Evolutionary conservation across 163 green algal genomes (phyloP), one percentile per base, ranked within the genome.

Genomic region (Chlorella variabilis): DNA sequence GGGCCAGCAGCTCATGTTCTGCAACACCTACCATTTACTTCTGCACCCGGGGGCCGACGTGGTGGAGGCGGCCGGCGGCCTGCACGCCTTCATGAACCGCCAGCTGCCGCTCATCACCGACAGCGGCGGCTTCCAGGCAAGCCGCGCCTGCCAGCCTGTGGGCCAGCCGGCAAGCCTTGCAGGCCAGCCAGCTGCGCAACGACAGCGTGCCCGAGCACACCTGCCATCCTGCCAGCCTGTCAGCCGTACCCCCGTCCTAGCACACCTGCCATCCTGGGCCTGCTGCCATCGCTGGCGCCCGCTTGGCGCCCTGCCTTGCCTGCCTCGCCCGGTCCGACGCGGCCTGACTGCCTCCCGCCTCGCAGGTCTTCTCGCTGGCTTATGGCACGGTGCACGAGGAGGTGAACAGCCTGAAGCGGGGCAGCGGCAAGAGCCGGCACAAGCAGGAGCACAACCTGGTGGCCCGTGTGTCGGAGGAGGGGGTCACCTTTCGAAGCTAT

Each of bases 21-120:
- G 71, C 56, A 93, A 93, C 77, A 93, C 87, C 4, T 91, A 91
- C 65, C 89, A 93, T 68, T 70, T 91, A 4, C 36, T 90, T 70
- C 85, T 93, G 39, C 81, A 90, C 48, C 87, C 89, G 20, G 87
- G 87, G 0, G n/a, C 74, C 7, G 85, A 91, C 7, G 66, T 82
- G 4, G 76, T 93, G 7, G 83, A 33, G 0, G 45, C 61, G 1
- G 85, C 83, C 0, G 89, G 89, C 1, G 89, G 89, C 4, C 66
- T 93, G 48, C 89, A 93, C 73, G 8, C 25, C 7, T 91, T 93
- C 51, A 91, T 91, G 69, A 78, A 75, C 42, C 56, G 89, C 9
- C 51, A 78, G 27, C 38, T 67, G 49, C 87, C 89, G 51, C 81
- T 91, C 1, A 91, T 93, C 71, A 93, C 87, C 1, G 89, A 93